These are phyloP conservation scores for Penicillium paradoxum DNA, from an alignment of 495 filamentous ascomycete genomes.

Conservation along the genomic window DNA sequence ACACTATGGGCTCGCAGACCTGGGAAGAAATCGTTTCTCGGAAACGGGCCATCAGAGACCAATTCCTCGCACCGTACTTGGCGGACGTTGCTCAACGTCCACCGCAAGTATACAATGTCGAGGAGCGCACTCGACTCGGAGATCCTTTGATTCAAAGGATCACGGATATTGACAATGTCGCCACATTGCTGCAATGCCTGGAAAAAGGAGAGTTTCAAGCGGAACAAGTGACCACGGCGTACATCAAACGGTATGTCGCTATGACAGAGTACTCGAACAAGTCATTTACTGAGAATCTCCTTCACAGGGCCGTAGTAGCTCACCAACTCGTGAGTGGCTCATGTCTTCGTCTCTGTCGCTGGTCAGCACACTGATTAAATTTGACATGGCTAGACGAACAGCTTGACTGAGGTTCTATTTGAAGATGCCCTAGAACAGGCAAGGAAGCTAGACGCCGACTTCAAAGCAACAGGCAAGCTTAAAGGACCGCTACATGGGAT, in stretches of 20 bases:
- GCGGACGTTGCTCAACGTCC: conserved; percentile 23
- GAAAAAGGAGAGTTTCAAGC: conserved; percentile 39
- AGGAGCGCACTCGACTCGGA: conserved; percentile 20
- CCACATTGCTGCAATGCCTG: conserved; percentile 28
- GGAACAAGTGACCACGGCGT: conserved; percentile 37
- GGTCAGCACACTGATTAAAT: not conserved
- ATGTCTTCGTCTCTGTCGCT: not conserved
- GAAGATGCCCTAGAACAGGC: conserved; percentile 56
- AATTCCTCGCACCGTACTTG: conserved; percentile 27
- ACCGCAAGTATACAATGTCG: conserved; percentile 20
- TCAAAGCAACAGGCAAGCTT: conserved; percentile 37
- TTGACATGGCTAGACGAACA: conserved; percentile 41
- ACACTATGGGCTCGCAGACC: conserved; percentile 2
- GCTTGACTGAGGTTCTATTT: conserved; percentile 62
- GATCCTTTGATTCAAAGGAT: conserved; percentile 27
- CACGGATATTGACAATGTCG: conserved; percentile 39
- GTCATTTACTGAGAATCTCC: not conserved
- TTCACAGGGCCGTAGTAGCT: conserved; percentile 44
- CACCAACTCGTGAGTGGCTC: conserved; percentile 46
- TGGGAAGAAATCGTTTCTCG: conserved; percentile 32
- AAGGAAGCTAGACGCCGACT: conserved; percentile 47
- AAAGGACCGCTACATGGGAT: conserved; percentile 63
- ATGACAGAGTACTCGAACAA: not conserved
- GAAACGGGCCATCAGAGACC: conserved; percentile 28
- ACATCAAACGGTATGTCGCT: conserved; percentile 44